A percentile compares a stretch with the other conserved stretches of the same genome.
Conservation (phyloP, 2,329 filamentous ascomycete genomes). For the Fusarium xylarioides region DNA sequence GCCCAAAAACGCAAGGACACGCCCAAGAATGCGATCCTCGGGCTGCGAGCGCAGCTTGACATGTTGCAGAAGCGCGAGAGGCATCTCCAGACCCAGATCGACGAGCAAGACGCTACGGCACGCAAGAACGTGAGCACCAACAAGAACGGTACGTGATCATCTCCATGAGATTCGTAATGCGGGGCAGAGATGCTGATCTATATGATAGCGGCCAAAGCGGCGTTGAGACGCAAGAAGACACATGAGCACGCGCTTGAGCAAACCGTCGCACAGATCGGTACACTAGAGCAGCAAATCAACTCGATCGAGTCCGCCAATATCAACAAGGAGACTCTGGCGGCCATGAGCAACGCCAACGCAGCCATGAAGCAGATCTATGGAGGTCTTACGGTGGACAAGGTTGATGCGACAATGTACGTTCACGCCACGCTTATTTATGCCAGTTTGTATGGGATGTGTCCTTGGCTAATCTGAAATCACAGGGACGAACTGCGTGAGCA, state of each 20-base stretch:
- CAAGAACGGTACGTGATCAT: slow-evolving; percentile 78
- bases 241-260: slow-evolving; percentile 93
- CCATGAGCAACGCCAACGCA: slow-evolving; percentile 89
- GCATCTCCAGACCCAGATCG: slow-evolving; percentile 90
- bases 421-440: not conserved
- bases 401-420: slow-evolving; percentile 91
- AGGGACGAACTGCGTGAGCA: slow-evolving; percentile 94
- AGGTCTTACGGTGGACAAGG: slow-evolving; percentile 90
- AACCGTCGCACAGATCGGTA: slow-evolving; percentile 87
- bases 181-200: slow-evolving; percentile 38
- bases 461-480: slow-evolving; percentile 45
- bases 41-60: slow-evolving; percentile 86
- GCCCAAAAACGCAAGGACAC: slow-evolving; percentile 90
- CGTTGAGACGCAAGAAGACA: slow-evolving; percentile 91
- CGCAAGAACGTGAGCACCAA: slow-evolving; percentile 87
- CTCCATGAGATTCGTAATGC: slow-evolving; percentile 2
- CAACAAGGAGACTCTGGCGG: slow-evolving; percentile 93
- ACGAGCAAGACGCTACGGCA: slow-evolving; percentile 88
- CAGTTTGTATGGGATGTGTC: not conserved
- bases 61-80: slow-evolving; percentile 98
- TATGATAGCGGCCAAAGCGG: slow-evolving; percentile 81
- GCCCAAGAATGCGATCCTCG: slow-evolving; percentile 95
- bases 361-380: slow-evolving; percentile 96
- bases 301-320: slow-evolving; percentile 98
- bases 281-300: slow-evolving; percentile 94